Evolutionary conservation across 768 basidiomycete species (phyloP), one percentile per base, ranked within the genome.

Genomic region (Tylopilus intermedius): DNA sequence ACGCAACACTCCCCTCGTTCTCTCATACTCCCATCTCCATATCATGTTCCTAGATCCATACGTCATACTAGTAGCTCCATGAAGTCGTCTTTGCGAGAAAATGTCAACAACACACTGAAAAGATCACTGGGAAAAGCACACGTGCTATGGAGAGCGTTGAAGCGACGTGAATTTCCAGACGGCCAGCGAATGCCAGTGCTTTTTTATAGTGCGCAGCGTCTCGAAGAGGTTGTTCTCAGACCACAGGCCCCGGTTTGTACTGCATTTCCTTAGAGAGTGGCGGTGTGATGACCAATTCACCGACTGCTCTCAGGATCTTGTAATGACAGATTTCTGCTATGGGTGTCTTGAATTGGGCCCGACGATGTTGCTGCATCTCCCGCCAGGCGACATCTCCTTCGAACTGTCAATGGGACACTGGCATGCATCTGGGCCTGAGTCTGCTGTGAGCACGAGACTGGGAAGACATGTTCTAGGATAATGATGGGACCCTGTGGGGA

Each of bases 351-450:
- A 81, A 50, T 92, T 93, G 64, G 72, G 71, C 42, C 86, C 82
- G 8, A 74, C 74, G 18, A 75, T 89, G 32, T 75, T 81, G 24
- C 74, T 94, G 4, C 79, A 81, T 26, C 75, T 98, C 2, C 18
- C 18, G 18, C 93, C 94, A 0, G 91, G 87, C 10, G 88, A 90
- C 0, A 69, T 95, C 18, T 79, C 79, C 0, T 91, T 97, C 62
- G 88, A 92, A 65, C 71, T 97, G 32, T 18, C 18, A 18, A 78
- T 86, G 66, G 75, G 80, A 60, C 95, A 95, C 63, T 97, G 94
- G 94, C 59, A 88, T 90, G 22, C 93, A 94, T 68, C 92, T 90
- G 0, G 89, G 94, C 32, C 77, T 97, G 95, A 67, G 76, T 90
- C 21, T 95, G 94, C 66, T 89, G 88, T 63, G 78, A 87, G 62